A percentile compares a stretch with the other conserved stretches of the same genome.
Evolutionary conservation across 805 yeast species (phyloP).

Genomic region (Candida yuanshanica): DNA sequence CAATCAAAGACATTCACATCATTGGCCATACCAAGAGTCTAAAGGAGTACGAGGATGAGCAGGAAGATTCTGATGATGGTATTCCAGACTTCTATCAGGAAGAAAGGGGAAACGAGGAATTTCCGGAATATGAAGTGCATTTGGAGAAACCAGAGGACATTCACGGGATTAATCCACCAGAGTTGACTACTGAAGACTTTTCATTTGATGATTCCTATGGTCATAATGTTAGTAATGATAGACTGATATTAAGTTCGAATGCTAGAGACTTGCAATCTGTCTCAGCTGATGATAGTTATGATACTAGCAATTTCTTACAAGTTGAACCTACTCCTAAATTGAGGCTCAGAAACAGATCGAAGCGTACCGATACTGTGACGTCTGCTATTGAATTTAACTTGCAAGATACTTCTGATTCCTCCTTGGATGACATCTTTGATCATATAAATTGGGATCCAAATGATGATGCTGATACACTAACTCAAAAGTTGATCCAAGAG

Average conservation of each 20-base stretch:
- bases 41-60: slow-evolving; percentile 16
- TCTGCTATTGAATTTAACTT: slow-evolving; percentile 28
- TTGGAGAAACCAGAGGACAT: not conserved
- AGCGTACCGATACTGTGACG: slow-evolving; percentile 25
- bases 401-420: slow-evolving; percentile 17
- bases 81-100: not conserved
- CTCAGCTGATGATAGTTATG: slow-evolving; percentile 16
- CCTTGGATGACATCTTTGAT: slow-evolving; percentile 61
- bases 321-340: slow-evolving; percentile 9
- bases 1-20: slow-evolving; percentile 25
- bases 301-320: slow-evolving; percentile 3
- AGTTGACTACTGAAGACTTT: slow-evolving; percentile 9
- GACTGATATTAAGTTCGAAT: slow-evolving; percentile 7
- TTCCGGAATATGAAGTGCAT: not conserved
- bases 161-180: not conserved
- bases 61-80: slow-evolving; percentile 24
- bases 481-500: slow-evolving; percentile 52
- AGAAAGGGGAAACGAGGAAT: not conserved
- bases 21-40: slow-evolving; percentile 27
- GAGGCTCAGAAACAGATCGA: slow-evolving; percentile 7
- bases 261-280: slow-evolving; percentile 10
- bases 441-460: slow-evolving; percentile 71
- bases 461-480: slow-evolving; percentile 57
- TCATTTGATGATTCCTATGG: slow-evolving; percentile 17
- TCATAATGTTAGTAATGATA: slow-evolving; percentile 6